phyloP scores from a whole-genome alignment of 306 rosid genomes.

The Vigna hirtella region DNA sequence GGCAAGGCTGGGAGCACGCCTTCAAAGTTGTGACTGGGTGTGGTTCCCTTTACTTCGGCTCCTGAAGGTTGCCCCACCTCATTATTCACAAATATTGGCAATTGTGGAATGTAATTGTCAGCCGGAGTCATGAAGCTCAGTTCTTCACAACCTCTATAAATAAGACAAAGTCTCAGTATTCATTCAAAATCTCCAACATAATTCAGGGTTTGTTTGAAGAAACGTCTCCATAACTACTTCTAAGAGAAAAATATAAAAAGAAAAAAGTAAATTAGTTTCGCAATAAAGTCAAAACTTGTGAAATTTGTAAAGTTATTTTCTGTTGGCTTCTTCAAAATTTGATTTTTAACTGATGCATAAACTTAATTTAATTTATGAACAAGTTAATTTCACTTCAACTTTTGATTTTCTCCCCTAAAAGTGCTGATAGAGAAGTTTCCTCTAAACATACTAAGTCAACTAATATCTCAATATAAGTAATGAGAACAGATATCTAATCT shows the following conservation, averaged over 20 bases:
- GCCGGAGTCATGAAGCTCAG: constrained; percentile 53
- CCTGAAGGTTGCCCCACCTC: constrained; percentile 49
- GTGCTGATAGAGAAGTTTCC: too few species aligned
- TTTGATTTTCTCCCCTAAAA: too few species aligned
- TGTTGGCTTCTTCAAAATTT: too few species aligned
- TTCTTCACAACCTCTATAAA: constrained; percentile 64
- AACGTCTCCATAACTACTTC: too few species aligned
- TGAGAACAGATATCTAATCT: constrained; percentile 28
- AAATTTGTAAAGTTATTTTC: too few species aligned
- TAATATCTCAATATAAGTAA: constrained; percentile 24
- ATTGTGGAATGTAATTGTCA: constrained; percentile 61
- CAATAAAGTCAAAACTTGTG: too few species aligned
- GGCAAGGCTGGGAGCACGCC: constrained; percentile 65
- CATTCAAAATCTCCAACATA: constrained; percentile 35
- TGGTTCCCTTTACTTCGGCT: constrained; percentile 46
- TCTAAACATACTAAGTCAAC: not conserved
- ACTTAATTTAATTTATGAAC: too few species aligned
- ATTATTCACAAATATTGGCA: constrained; percentile 52
- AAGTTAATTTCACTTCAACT: too few species aligned
- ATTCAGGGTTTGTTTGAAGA: too few species aligned
- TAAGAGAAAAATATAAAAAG: too few species aligned
- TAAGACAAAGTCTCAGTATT: constrained; percentile 38
- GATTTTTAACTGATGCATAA: too few species aligned
- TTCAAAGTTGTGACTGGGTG: constrained; percentile 48
- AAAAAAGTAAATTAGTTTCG: too few species aligned